phyloP scores from a whole-genome alignment of 2,329 filamentous ascomycete genomes.

The Ceratocystis eucalypticola region DNA sequence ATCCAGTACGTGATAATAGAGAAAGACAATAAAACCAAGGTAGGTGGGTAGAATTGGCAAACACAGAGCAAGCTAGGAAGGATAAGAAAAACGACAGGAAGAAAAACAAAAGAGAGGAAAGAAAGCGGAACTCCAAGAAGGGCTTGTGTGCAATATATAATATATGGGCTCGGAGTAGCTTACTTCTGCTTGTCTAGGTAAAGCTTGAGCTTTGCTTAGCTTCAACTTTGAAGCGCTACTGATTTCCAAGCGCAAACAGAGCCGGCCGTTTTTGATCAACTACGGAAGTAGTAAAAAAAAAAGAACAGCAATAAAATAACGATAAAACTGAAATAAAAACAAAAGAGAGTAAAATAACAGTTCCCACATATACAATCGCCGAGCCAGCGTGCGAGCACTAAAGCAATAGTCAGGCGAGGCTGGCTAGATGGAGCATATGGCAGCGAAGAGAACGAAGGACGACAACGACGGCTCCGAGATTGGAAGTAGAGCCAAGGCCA shows the following conservation, averaged over 20 bases:
- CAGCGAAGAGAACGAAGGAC: neutral
- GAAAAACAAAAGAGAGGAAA: neutral
- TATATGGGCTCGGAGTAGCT: neutral
- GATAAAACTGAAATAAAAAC: neutral
- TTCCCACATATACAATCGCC: neutral
- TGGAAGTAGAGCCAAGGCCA: neutral
- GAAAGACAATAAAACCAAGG: neutral
- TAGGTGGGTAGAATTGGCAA: neutral
- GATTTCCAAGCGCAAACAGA: constrained; percentile 28
- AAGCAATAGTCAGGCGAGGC: constrained; percentile 29
- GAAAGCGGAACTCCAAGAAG: neutral
- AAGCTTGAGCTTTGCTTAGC: constrained; percentile 1
- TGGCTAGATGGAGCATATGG: neutral
- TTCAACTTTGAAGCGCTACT: neutral
- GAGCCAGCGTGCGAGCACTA: neutral
- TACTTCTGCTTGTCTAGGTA: neutral
- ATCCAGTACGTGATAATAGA: neutral
- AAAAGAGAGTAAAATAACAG: neutral
- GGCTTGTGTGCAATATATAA: neutral
- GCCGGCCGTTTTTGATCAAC: too few relatives aligned
- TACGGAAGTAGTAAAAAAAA: neutral
- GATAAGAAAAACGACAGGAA: neutral
- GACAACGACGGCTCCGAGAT: constrained; percentile 1
- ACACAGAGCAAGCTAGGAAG: neutral
- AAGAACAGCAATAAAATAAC: constrained; percentile 28